A percentile compares a stretch with the other conserved stretches of the same genome.
Evolutionary conservation across 208 protist species (phyloP).

Genomic region (Herpetomonas samuelpessoai): DNA sequence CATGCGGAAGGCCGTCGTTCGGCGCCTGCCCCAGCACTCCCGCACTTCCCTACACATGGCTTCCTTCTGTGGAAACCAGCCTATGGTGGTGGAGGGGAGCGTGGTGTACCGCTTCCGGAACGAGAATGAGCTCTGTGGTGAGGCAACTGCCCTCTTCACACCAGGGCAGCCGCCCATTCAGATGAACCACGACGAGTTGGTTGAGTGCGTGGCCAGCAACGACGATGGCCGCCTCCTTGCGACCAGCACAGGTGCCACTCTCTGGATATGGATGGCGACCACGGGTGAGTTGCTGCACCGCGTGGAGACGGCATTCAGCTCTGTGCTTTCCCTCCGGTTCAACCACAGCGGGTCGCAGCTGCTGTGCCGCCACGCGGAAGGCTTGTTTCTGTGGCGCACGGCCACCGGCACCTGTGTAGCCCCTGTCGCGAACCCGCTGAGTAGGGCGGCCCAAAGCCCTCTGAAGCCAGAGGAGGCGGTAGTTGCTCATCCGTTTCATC

Average conservation of each 20-base stretch:
- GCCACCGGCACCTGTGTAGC: slow-evolving; percentile 33
- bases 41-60: slow-evolving; percentile 29
- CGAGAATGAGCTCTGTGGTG: background rate
- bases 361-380: slow-evolving; percentile 46
- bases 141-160: background rate
- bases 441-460: slow-evolving; percentile 21
- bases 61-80: slow-evolving; percentile 57
- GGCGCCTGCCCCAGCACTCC: slow-evolving; percentile 34
- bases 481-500: background rate
- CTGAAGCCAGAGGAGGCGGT: too few species aligned
- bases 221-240: slow-evolving; percentile 60
- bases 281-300: slow-evolving; percentile 64
- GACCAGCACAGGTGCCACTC: slow-evolving; percentile 46
- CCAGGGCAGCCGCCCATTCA: slow-evolving; percentile 14
- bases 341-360: slow-evolving; percentile 50
- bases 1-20: slow-evolving; percentile 49
- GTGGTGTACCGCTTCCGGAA: background rate
- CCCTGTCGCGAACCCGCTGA: slow-evolving; percentile 32
- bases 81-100: slow-evolving; percentile 29
- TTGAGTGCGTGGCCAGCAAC: slow-evolving; percentile 49
- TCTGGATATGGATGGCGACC: slow-evolving; percentile 68
- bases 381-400: slow-evolving; percentile 62
- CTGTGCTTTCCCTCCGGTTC: slow-evolving; percentile 58
- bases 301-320: slow-evolving; percentile 44
- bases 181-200: slow-evolving; percentile 53